Evolutionary conservation across 108 stramenopile genomes (phyloP).

Genomic region (Ochromonas danica): DNA sequence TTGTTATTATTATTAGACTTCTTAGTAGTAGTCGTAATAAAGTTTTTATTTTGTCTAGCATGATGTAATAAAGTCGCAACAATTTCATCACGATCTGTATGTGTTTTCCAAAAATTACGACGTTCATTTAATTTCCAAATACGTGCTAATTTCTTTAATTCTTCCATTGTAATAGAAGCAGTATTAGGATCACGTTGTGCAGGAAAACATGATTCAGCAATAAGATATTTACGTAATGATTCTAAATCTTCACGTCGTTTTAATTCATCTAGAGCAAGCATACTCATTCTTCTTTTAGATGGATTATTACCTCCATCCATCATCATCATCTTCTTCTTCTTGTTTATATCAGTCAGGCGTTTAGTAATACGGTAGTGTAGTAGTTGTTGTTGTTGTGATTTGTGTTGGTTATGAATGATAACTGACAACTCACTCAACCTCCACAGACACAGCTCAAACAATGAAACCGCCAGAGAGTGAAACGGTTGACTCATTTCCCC

Average conservation of each 20-base stretch:
- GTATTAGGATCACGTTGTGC: neutral
- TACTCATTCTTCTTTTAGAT: neutral
- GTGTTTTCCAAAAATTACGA: constrained; percentile 52
- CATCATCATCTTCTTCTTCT: neutral
- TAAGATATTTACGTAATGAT: constrained; percentile 14
- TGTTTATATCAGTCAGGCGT: neutral
- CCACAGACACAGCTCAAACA: too few relatives aligned
- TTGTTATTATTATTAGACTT: neutral
- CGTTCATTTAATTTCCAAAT: constrained; percentile 54
- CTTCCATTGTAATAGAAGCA: constrained; percentile 29
- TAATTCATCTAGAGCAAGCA: constrained; percentile 20
- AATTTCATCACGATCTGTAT: constrained; percentile 45
- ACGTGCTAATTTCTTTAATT: constrained; percentile 54
- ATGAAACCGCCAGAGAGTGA: too few relatives aligned
- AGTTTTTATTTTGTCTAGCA: constrained; percentile 31
- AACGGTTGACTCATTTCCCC: too few relatives aligned
- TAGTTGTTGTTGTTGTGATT: neutral
- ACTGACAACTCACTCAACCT: too few relatives aligned
- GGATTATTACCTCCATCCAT: neutral
- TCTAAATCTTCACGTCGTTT: constrained; percentile 22
- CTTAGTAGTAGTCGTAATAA: too few relatives aligned
- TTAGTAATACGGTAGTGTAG: neutral
- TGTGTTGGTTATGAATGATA: neutral
- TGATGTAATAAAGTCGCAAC: constrained; percentile 41
- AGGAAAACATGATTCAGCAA: constrained; percentile 25